Base-by-base conservation (phyloP, 208 protist genomes). In the Sergeia podlipaevii region DNA sequence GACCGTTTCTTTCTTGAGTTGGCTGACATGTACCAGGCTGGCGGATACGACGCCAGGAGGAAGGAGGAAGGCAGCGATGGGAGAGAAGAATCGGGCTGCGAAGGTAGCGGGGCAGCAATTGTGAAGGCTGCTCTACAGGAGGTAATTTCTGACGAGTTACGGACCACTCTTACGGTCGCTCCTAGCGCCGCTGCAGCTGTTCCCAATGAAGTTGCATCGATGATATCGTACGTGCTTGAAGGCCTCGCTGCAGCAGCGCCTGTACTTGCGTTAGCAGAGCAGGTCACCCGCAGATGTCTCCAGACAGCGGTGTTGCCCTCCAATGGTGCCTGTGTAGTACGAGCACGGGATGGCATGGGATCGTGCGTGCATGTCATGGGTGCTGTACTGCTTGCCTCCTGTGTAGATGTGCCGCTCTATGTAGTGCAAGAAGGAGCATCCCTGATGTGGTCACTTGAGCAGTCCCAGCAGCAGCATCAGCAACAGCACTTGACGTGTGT, bases 1-100 rank as follows among this genome's bases (percentile, higher is more conserved):
- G 86, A 93, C 38, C 27, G 61, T 3, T 93, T 90, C 55, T 90
- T 90, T 36, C 48, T 89, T 21, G 43, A 80, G 2, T 65, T 92
- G 3, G 71, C 74, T 1, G 60, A 78, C 11, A 24, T 54, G 50
- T 79, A 82, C 38, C 33, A 55, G 3, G 32, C 15, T 34, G n/a
- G 4, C 37, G 39, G 55, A 24, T 52, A n/a, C n/a, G n/a, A n/a
- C n/a, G n/a, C n/a, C 28, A 8, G 48, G 38, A 34, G 18, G 8
- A 26, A 50, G 43, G 41, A 55, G 58, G 15, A n/a, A 43, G 34
- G 46, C 51, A 20, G 41, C 45, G 20, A 55, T 55, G 38, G 37
- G 2, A 18, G 55, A 63, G 29, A 23, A 17, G 4, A 34, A 65
- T 34, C 20, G 53, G 18, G 57, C 39, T 60, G 34, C 3, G 50